Evolutionary conservation across 306 rosid genomes (phyloP).

Genomic region (Rubus idaeus): DNA sequence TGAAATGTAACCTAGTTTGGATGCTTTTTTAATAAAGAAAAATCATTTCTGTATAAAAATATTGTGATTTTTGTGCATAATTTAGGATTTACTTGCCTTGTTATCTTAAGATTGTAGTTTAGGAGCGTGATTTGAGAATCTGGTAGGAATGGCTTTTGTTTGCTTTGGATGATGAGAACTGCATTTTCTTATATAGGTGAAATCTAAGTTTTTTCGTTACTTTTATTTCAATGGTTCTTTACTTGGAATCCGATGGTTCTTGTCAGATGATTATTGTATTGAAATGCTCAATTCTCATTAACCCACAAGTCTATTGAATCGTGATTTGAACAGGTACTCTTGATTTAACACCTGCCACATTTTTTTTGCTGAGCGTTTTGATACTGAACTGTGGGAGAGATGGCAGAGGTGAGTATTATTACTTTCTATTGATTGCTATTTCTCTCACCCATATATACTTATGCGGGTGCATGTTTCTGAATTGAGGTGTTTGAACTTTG

Average conservation of each 20-base stretch:
- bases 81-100: too few species aligned
- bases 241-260: neutral
- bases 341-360: neutral
- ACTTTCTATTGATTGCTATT: neutral
- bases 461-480: neutral
- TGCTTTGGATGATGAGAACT: neutral
- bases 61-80: neutral
- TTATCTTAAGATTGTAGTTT: too few species aligned
- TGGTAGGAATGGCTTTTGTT: neutral
- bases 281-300: neutral
- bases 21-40: neutral
- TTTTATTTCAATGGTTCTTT: neutral
- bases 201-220: too few species aligned
- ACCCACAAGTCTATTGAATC: neutral
- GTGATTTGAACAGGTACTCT: slow-evolving; percentile 19
- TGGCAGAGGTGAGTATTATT: slow-evolving; percentile 69
- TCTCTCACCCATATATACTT: neutral
- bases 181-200: neutral
- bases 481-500: neutral
- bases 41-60: neutral
- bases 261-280: neutral
- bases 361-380: neutral
- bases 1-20: too few species aligned
- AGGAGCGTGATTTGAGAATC: neutral
- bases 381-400: slow-evolving; percentile 23